phyloP scores from a whole-genome alignment of 176 grass and related monocot species.

The Musa schizocarpa region DNA sequence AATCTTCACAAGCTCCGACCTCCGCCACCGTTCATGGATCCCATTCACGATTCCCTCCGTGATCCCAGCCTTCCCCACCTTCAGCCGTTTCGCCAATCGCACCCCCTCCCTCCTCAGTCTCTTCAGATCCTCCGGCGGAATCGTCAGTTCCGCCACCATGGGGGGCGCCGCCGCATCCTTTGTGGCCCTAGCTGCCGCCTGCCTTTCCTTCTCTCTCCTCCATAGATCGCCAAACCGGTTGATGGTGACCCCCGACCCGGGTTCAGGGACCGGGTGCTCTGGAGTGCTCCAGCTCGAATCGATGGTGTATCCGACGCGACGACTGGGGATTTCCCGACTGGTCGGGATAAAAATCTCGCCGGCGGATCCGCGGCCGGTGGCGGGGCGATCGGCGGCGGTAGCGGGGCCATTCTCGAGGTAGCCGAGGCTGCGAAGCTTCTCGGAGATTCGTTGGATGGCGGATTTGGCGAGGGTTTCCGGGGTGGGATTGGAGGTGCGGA shows the following conservation, averaged over 20 bases:
- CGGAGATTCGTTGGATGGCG: conserved; percentile 68
- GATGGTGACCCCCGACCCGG: conserved; percentile 19
- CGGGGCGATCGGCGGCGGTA: not conserved
- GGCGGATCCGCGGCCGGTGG: conserved; percentile 21
- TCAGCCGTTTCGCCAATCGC: conserved; percentile 41
- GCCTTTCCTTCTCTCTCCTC: conserved; percentile 26
- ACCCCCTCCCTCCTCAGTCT: conserved; percentile 54
- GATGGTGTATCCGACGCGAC: conserved; percentile 58
- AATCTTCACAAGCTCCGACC: conserved; percentile 64
- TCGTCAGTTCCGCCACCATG: conserved; percentile 52
- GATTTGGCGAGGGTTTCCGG: conserved; percentile 50
- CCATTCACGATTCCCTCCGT: conserved; percentile 83
- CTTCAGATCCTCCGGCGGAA: conserved; percentile 48
- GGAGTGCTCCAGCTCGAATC: conserved; percentile 68
- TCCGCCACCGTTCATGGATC: conserved; percentile 85
- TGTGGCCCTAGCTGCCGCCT: not conserved
- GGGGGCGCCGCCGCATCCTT: conserved; percentile 37
- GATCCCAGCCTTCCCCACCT: conserved; percentile 65
- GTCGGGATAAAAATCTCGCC: conserved; percentile 81
- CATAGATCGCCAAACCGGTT: conserved; percentile 15
- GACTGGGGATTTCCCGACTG: conserved; percentile 40
- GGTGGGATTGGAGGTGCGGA: not conserved
- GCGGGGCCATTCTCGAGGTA: conserved; percentile 32
- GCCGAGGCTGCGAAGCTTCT: conserved; percentile 81
- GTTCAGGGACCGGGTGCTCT: conserved; percentile 19